phyloP scores from a whole-genome alignment of 495 filamentous ascomycete genomes.

The Aspergillus sparsus region DNA sequence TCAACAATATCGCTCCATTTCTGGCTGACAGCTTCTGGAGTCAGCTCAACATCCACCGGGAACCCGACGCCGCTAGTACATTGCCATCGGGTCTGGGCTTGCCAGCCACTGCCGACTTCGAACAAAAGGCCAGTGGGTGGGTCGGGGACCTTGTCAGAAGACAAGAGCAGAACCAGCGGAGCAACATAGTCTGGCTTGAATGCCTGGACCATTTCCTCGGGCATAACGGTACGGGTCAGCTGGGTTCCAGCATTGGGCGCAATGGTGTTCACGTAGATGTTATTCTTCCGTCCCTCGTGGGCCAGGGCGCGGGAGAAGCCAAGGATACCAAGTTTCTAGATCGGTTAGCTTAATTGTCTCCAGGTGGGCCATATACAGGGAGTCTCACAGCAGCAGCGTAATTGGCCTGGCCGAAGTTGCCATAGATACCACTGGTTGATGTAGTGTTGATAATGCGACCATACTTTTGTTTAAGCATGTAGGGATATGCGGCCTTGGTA shows the following conservation, averaged over 20 bases:
- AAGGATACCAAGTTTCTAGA: conserved; percentile 81
- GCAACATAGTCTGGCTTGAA: conserved; percentile 99
- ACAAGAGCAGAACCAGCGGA: conserved; percentile 83
- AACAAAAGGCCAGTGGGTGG: conserved; percentile 87
- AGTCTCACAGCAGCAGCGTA: conserved; percentile 71
- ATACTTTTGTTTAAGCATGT: conserved; percentile 98
- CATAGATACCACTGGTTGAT: conserved; percentile 95
- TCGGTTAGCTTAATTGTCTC: too few species aligned
- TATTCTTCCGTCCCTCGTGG: conserved; percentile 93
- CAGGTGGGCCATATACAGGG: too few species aligned
- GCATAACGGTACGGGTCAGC: conserved; percentile 94
- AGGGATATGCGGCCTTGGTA: conserved; percentile 96
- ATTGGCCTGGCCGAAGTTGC: conserved; percentile 98
- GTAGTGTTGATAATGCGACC: conserved; percentile 96
- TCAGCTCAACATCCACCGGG: conserved; percentile 83
- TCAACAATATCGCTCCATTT: conserved; percentile 77
- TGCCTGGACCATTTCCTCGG: conserved; percentile 96
- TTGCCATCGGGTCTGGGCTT: conserved; percentile 91
- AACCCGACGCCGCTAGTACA: conserved; percentile 87
- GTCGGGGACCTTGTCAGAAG: conserved; percentile 82
- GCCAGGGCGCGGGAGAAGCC: conserved; percentile 93
- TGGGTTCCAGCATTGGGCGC: conserved; percentile 95
- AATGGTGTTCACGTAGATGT: conserved; percentile 98
- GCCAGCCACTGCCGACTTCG: conserved; percentile 96
- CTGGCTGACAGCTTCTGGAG: conserved; percentile 80